These are phyloP conservation scores for Parmales sp. DNA, from an alignment of 108 stramenopile genomes.

Conservation along the genomic window DNA sequence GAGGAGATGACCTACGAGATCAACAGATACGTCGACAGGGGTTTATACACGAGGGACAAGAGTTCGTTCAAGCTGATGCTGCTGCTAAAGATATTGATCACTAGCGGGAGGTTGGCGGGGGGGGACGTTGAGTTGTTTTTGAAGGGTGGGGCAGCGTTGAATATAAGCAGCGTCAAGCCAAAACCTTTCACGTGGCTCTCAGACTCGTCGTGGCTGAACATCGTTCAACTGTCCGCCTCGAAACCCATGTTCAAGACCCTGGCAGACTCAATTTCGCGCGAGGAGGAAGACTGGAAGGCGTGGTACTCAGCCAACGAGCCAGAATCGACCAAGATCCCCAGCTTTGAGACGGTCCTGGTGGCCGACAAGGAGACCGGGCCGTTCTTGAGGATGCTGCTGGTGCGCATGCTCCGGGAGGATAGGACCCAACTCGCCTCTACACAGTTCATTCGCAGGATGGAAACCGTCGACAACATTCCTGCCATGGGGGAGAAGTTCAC, in stretches of 20 bases:
- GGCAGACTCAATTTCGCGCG: constrained; percentile 20
- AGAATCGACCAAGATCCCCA: constrained; percentile 32
- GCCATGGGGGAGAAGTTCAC: constrained; percentile 36
- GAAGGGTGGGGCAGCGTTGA: constrained; percentile 40
- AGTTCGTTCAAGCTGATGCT: constrained; percentile 39
- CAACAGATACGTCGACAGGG: constrained; percentile 33
- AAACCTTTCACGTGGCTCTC: constrained; percentile 35
- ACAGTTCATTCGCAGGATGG: constrained; percentile 37
- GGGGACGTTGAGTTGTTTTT: constrained; percentile 33
- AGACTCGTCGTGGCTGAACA: constrained; percentile 39
- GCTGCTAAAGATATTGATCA: constrained; percentile 32
- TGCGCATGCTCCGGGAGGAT: constrained; percentile 45
- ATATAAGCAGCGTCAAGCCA: constrained; percentile 15
- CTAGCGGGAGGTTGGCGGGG: constrained; percentile 20
- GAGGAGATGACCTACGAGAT: constrained; percentile 27
- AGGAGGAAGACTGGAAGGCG: constrained; percentile 30
- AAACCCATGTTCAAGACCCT: constrained; percentile 29
- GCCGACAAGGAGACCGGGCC: constrained; percentile 26
- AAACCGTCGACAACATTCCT: constrained; percentile 31
- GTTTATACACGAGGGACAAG: constrained; percentile 45
- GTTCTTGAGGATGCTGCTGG: constrained; percentile 38
- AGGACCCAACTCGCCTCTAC: constrained; percentile 35
- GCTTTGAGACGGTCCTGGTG: constrained; percentile 24
- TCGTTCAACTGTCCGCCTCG: constrained; percentile 18
- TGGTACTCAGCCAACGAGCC: constrained; percentile 49